Conservation (phyloP, 2,329 filamentous ascomycete genomes). For the Sporothrix mexicana region DNA sequence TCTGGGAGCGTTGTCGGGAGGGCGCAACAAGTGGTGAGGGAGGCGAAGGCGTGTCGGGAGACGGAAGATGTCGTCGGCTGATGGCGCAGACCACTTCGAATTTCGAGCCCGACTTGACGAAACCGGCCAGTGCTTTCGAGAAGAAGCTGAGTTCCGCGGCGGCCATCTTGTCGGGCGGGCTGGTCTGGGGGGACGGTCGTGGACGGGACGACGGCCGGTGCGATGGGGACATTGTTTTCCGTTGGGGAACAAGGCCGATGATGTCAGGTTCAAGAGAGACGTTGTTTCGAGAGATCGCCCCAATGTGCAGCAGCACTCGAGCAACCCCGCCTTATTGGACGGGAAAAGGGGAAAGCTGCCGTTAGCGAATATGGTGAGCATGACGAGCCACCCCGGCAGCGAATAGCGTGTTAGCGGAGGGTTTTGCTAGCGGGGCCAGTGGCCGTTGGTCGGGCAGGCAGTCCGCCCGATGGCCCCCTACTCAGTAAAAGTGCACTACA, state of each 20-base stretch:
- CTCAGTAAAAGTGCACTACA: too few species aligned
- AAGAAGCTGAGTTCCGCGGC: constrained; percentile 48
- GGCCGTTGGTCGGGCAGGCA: neutral
- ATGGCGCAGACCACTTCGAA: constrained; percentile 53
- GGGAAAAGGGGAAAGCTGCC: neutral
- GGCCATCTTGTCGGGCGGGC: constrained; percentile 25
- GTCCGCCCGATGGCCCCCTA: too few species aligned
- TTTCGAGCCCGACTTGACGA: constrained; percentile 51
- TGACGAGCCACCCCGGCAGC: neutral
- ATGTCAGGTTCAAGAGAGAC: neutral
- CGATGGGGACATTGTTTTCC: neutral
- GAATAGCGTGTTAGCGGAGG: constrained; percentile 28
- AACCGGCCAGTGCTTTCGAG: constrained; percentile 52
- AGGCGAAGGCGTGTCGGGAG: constrained; percentile 39
- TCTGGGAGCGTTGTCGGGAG: neutral
- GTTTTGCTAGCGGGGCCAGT: neutral
- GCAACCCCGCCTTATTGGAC: constrained; percentile 4
- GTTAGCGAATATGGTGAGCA: neutral
- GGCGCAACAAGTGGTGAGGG: constrained; percentile 27
- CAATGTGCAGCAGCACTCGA: neutral
- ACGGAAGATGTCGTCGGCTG: neutral
- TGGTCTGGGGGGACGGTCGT: neutral
- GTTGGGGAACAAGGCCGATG: neutral
- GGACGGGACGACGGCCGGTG: neutral
- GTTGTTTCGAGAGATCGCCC: neutral